Evolutionary conservation across 192 early-diverging fungal species (phyloP).

Genomic region (Allomyces macrogynus): DNA sequence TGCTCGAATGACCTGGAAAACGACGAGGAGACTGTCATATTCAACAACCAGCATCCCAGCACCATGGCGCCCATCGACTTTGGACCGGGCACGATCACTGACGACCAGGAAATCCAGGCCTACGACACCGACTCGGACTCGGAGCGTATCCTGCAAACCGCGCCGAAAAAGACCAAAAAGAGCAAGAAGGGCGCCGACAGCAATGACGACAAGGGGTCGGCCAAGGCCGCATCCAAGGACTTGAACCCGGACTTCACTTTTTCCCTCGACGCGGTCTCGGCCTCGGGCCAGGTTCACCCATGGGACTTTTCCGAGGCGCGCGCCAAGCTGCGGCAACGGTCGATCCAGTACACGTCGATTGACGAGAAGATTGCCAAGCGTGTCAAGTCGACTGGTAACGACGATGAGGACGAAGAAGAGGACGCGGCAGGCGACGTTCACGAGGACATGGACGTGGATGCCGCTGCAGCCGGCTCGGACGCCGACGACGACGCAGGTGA

Average conservation of each 20-base stretch:
- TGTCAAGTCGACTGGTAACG: slow-evolving; percentile 12
- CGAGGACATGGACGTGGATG: slow-evolving; percentile 26
- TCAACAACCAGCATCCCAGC: not conserved
- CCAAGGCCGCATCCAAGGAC: slow-evolving; percentile 9
- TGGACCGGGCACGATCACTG: not conserved
- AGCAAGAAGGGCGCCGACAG: not conserved
- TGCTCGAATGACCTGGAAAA: too few species aligned
- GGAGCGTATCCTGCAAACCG: not conserved
- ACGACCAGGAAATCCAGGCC: not conserved
- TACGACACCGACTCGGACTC: not conserved
- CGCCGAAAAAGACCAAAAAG: not conserved
- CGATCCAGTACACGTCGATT: slow-evolving; percentile 11
- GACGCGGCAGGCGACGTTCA: slow-evolving; percentile 3
- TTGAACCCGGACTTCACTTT: slow-evolving; percentile 59
- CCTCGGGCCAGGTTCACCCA: slow-evolving; percentile 31
- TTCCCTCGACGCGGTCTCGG: slow-evolving; percentile 46
- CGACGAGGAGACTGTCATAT: too few species aligned
- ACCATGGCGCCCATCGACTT: not conserved
- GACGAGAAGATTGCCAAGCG: slow-evolving; percentile 9
- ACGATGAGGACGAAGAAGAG: slow-evolving; percentile 9
- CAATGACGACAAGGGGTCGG: not conserved
- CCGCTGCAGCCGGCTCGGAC: slow-evolving; percentile 19
- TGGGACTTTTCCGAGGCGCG: slow-evolving; percentile 69
- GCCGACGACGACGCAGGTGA: slow-evolving; percentile 23
- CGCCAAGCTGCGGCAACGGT: slow-evolving; percentile 34